Evolutionary conservation across 202 grass and related monocot species (phyloP).

Genomic region (Musa balbisiana): DNA sequence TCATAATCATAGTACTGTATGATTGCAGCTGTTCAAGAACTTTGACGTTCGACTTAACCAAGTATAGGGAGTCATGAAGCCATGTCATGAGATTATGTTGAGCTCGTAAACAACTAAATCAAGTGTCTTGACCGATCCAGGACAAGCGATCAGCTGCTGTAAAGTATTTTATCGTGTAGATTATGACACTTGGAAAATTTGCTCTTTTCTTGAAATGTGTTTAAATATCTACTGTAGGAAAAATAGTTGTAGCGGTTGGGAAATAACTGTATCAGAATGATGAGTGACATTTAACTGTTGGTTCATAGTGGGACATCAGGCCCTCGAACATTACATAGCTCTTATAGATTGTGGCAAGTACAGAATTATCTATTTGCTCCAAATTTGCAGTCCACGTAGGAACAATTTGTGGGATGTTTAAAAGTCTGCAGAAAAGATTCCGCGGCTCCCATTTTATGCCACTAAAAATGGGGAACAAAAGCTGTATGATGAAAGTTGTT

Average conservation of each 20-base stretch:
- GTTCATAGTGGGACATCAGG: not conserved
- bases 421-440: too few relatives aligned
- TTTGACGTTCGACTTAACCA: constrained; percentile 83
- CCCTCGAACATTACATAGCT: not conserved
- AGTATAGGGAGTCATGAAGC: constrained; percentile 61
- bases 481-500: too few relatives aligned
- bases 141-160: not conserved
- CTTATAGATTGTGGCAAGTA: too few relatives aligned
- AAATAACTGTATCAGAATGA: not conserved
- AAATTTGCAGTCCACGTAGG: too few relatives aligned
- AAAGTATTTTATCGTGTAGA: not conserved
- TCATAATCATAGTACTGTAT: constrained; percentile 20
- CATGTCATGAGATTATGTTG: not conserved
- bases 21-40: constrained; percentile 83
- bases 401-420: too few relatives aligned
- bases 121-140: not conserved
- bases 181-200: not conserved
- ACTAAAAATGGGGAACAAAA: too few relatives aligned
- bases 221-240: not conserved
- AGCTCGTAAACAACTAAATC: not conserved
- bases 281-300: not conserved
- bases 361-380: too few relatives aligned
- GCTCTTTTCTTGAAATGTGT: not conserved
- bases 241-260: not conserved
- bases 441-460: too few relatives aligned